Evolutionary conservation across 1,284 basidiomycete genomes (phyloP).

Genomic region (Ustilago loliicola): DNA sequence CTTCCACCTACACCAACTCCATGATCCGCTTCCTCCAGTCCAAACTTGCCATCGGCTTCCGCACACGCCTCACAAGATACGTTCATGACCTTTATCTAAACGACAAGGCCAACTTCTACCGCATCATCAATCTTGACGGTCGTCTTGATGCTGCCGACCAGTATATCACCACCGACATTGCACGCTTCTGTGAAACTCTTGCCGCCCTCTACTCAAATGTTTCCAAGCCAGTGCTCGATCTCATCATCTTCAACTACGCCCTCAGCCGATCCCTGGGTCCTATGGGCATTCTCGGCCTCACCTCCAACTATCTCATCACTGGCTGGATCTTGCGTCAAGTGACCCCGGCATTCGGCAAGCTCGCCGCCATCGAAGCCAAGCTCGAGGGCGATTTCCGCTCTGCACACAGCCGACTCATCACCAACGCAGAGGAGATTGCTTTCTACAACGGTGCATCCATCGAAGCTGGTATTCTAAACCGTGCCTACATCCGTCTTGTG

Average conservation of each 20-base stretch:
- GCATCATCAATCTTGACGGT: constrained; percentile 66
- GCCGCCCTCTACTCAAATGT: constrained; percentile 81
- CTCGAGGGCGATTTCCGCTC: constrained; percentile 88
- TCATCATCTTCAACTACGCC: constrained; percentile 93
- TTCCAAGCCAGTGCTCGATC: constrained; percentile 86
- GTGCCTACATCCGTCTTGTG: constrained; percentile 84
- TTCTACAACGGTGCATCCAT: constrained; percentile 92
- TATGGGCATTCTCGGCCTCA: constrained; percentile 80
- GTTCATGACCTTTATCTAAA: constrained; percentile 86
- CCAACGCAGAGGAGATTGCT: constrained; percentile 94
- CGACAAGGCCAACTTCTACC: constrained; percentile 75
- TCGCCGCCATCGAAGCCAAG: constrained; percentile 89
- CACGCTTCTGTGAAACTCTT: constrained; percentile 88
- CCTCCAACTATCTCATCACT: constrained; percentile 87
- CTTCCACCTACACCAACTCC: constrained; percentile 94
- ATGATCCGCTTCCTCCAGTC: constrained; percentile 94
- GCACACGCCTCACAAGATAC: constrained; percentile 89
- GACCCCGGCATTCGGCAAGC: constrained; percentile 91
- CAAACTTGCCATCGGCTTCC: constrained; percentile 85
- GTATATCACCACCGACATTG: constrained; percentile 92
- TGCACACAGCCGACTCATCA: constrained; percentile 86
- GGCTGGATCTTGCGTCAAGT: constrained; percentile 83
- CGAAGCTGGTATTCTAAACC: constrained; percentile 85
- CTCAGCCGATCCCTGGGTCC: constrained; percentile 86
- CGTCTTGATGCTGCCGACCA: constrained; percentile 70